These are phyloP conservation scores for Picocystis sp. DNA, from an alignment of 163 green algal species.

Conservation along the genomic window DNA sequence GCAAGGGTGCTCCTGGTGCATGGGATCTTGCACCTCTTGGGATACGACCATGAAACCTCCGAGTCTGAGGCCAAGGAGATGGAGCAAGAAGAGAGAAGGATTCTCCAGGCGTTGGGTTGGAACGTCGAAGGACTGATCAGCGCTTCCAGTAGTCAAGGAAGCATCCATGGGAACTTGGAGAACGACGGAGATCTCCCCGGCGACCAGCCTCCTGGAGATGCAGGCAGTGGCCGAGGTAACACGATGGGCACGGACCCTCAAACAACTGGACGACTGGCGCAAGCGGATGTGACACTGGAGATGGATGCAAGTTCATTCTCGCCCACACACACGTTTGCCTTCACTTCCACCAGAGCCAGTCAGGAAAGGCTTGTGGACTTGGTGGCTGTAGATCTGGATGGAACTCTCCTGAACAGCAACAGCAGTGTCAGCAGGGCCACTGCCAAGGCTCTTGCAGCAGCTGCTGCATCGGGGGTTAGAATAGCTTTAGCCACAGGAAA, in stretches of 20 bases:
- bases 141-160: not conserved
- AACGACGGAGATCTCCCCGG: no score
- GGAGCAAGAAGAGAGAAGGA: constrained; percentile 47
- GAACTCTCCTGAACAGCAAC: constrained; percentile 72
- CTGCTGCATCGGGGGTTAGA: constrained; percentile 31
- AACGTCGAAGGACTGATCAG: constrained; percentile 49
- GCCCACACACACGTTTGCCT: not conserved
- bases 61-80: constrained; percentile 33
- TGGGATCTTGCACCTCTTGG: constrained; percentile 78
- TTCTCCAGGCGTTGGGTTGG: constrained; percentile 62
- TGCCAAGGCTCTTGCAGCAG: constrained; percentile 35
- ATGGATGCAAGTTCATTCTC: not conserved
- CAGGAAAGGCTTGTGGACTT: constrained; percentile 15
- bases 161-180: not conserved
- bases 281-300: not conserved
- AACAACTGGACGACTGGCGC: not conserved
- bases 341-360: no score
- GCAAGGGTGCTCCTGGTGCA: constrained; percentile 77
- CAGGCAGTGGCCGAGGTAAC: not conserved
- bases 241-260: not conserved
- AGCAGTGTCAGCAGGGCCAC: constrained; percentile 40
- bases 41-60: constrained; percentile 56
- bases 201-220: constrained; percentile 7
- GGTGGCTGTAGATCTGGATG: constrained; percentile 87
- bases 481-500: constrained; percentile 80